Conservation (phyloP, 2,329 filamentous ascomycete species). For the Thielaviopsis ethacetica region DNA sequence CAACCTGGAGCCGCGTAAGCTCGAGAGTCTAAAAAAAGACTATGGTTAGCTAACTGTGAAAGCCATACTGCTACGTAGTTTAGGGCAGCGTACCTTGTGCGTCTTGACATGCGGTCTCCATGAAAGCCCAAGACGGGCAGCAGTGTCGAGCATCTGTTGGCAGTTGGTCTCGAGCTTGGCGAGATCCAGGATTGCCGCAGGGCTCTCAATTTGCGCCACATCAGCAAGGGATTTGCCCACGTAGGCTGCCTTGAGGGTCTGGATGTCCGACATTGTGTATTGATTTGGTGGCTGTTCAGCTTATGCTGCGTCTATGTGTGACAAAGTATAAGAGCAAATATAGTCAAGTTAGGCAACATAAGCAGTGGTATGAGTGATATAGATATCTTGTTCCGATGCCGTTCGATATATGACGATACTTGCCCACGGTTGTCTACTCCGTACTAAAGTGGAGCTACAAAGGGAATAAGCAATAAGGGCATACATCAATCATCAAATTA, state of each 20-base stretch:
- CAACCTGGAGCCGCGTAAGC: conserved; percentile 54
- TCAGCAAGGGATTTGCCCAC: conserved; percentile 38
- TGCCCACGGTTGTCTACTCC: neutral
- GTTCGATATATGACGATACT: neutral
- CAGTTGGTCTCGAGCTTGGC: conserved; percentile 53
- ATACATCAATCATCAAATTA: neutral
- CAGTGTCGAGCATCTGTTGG: conserved; percentile 50
- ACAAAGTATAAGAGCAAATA: too few species aligned
- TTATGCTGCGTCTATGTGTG: neutral
- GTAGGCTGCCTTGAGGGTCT: conserved; percentile 20
- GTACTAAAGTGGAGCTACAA: neutral
- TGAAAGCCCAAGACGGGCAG: conserved; percentile 38
- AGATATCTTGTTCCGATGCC: neutral
- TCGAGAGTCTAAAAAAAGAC: conserved; percentile 42
- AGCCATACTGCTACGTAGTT: neutral
- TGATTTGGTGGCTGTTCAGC: neutral
- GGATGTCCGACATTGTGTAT: neutral
- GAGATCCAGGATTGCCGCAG: conserved; percentile 51
- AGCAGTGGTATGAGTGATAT: too few species aligned
- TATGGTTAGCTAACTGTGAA: conserved; percentile 13
- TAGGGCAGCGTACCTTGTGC: conserved; percentile 44
- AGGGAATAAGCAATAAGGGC: too few species aligned
- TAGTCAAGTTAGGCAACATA: too few species aligned
- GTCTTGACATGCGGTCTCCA: conserved; percentile 73
- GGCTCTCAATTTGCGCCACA: conserved; percentile 39